A percentile compares a stretch with the other conserved stretches of the same genome.
Evolutionary conservation across 2,329 filamentous ascomycete species (phyloP).

Genomic region (Cordyceps farinosa): DNA sequence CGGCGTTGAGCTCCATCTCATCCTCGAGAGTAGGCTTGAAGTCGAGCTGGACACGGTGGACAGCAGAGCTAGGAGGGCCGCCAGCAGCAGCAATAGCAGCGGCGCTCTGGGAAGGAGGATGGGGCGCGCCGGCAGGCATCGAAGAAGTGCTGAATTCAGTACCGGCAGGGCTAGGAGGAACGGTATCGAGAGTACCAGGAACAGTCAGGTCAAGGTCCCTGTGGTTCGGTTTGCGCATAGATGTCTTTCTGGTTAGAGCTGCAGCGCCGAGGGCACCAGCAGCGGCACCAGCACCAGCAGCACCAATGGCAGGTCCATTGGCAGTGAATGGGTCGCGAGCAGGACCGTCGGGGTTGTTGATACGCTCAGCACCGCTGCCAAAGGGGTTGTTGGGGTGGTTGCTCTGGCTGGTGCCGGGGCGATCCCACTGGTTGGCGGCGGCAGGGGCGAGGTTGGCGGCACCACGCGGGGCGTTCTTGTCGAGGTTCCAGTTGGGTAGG

Average conservation of each 20-base stretch:
- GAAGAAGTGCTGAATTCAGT: slow-evolving; percentile 61
- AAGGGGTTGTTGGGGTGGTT: slow-evolving; percentile 67
- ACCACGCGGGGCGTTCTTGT: slow-evolving; percentile 41
- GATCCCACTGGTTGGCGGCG: slow-evolving; percentile 44
- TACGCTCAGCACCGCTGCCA: slow-evolving; percentile 55
- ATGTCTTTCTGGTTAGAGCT: slow-evolving; percentile 50
- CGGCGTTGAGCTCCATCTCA: slow-evolving; percentile 76
- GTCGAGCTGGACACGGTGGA: slow-evolving; percentile 91
- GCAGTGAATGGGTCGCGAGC: slow-evolving; percentile 38
- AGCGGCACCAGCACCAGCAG: slow-evolving; percentile 35
- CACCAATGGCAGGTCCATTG: slow-evolving; percentile 42
- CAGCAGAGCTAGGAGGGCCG: slow-evolving; percentile 58
- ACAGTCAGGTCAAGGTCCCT: slow-evolving; percentile 54
- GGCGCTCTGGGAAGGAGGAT: slow-evolving; percentile 46
- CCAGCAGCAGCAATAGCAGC: slow-evolving; percentile 61
- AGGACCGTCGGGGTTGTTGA: slow-evolving; percentile 22
- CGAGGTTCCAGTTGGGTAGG: slow-evolving; percentile 60
- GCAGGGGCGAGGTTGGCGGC: slow-evolving; percentile 33
- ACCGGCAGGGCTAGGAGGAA: slow-evolving; percentile 57
- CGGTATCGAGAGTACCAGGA: slow-evolving; percentile 31
- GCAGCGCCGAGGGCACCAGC: slow-evolving; percentile 37
- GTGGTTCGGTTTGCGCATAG: slow-evolving; percentile 50
- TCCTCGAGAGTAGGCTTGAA: slow-evolving; percentile 92
- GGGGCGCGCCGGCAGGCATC: slow-evolving; percentile 39
- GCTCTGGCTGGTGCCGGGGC: slow-evolving; percentile 43